Base-by-base conservation (phyloP, 305 asterid species). In the Salvia sclarea region DNA sequence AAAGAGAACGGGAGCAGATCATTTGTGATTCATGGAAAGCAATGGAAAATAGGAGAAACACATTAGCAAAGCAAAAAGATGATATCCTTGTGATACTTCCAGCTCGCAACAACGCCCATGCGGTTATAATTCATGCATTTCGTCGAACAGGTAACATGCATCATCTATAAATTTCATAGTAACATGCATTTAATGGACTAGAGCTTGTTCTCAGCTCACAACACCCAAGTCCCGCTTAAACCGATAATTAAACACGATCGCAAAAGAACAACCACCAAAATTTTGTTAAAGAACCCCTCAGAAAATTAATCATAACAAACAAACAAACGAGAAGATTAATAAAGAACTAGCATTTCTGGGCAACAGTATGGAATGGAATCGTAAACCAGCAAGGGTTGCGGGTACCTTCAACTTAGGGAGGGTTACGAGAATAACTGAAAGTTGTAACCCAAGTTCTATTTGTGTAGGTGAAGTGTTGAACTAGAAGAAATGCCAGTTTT, bases 141-240 rank as follows among this genome's bases (percentile, higher is more conserved):
- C 71, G 50, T 76, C 76, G 37, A 76, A 60, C 76, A 59, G 41
- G 8, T 53, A 16, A 25, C 60, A 14, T 61, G 73, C 73, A 49
- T 9, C 31, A 3, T 21, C 13, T 1, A 50, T 49, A 8, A n/a
- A 52, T 11, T 24, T 52, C 8, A 6, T 1, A 22, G 35, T 11
- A 0, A 22, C 58, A 21, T 5, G 0, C 17, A 50, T 5, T 50
- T 2, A 35, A 4, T 38, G 28, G 40, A 1, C 2, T 31, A 61
- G 8, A 37, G n/a, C 14, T 17, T 16, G 38, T 55, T 33, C 52
- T 25, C 52, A 20, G 3, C 37, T 61, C 18, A 3, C 31, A 41
- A 18, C 30, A 5, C 38, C 64, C 37, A 47, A 21, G 53, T 9
- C 45, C 16, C 20, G 21, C 22, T 33, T 0, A 30, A 56, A 25